Evolutionary conservation across 176 grass and related monocot species (phyloP).

Genomic region (Musa schizocarpa): DNA sequence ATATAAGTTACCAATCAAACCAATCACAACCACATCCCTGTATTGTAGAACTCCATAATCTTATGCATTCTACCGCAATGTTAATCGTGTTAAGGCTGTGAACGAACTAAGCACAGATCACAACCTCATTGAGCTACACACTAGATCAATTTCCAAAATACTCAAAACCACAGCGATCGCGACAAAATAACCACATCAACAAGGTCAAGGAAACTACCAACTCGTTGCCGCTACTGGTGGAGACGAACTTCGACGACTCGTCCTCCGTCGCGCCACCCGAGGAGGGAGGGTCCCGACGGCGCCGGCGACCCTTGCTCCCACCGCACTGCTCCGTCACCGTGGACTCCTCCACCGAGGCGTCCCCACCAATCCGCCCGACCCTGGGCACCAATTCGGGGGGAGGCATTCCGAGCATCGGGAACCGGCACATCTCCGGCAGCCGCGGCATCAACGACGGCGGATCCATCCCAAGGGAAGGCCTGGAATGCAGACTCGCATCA

Average conservation of each 20-base stretch:
- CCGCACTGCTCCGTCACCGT: conserved; percentile 8
- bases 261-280: conserved; percentile 3
- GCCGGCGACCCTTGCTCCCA: conserved; percentile 3
- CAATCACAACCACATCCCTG: no score
- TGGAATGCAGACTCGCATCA: neutral
- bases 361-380: neutral
- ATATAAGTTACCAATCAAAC: neutral
- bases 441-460: neutral
- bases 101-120: neutral
- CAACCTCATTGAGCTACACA: no score
- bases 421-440: conserved; percentile 7
- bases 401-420: neutral
- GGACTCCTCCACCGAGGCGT: conserved; percentile 9
- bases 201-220: conserved; percentile 2
- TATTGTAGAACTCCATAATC: no score
- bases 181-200: neutral
- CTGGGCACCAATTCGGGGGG: neutral
- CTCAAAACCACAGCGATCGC: neutral
- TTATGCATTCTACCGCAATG: no score
- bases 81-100: no score
- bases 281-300: neutral
- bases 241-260: conserved; percentile 13
- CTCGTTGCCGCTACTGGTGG: conserved; percentile 15
- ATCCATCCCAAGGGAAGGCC: neutral
- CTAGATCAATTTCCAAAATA: no score